Conservation (phyloP, 176 grass and related monocot genomes). For the Carex cristatella region DNA sequence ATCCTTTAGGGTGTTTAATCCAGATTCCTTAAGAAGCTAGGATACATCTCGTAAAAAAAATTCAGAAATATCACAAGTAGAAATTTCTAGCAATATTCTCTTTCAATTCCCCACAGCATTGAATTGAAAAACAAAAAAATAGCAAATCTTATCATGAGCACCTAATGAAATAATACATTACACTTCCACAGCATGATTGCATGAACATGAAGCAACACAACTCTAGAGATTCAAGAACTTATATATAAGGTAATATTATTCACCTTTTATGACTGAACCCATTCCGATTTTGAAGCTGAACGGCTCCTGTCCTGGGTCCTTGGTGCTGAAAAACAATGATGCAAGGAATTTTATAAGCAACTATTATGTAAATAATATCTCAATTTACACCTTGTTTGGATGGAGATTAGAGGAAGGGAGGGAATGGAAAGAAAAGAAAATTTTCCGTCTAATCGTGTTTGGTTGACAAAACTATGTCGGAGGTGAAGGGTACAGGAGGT, state of each 20-base stretch:
- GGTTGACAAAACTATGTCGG: too few species aligned
- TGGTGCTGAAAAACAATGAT: constrained; percentile 59
- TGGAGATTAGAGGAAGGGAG: too few species aligned
- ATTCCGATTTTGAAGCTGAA: constrained; percentile 82
- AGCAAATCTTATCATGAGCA: neutral
- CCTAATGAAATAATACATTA: neutral
- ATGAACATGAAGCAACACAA: neutral
- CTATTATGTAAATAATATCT: neutral
- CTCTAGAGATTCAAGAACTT: neutral
- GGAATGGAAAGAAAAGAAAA: too few species aligned
- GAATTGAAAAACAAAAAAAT: neutral
- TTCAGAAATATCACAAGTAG: neutral
- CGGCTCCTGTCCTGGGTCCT: constrained; percentile 83
- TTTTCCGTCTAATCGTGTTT: too few species aligned
- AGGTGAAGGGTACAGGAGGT: too few species aligned
- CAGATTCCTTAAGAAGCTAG: too few species aligned
- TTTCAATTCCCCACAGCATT: neutral
- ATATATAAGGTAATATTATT: neutral
- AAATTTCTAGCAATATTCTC: neutral
- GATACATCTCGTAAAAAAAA: too few species aligned
- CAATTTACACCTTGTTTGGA: neutral
- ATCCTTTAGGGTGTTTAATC: too few species aligned
- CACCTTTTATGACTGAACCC: constrained; percentile 89
- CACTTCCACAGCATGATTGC: neutral
- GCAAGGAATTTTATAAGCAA: neutral